Conservation (phyloP, 441 rosid species). For the Metrosideros polymorpha region DNA sequence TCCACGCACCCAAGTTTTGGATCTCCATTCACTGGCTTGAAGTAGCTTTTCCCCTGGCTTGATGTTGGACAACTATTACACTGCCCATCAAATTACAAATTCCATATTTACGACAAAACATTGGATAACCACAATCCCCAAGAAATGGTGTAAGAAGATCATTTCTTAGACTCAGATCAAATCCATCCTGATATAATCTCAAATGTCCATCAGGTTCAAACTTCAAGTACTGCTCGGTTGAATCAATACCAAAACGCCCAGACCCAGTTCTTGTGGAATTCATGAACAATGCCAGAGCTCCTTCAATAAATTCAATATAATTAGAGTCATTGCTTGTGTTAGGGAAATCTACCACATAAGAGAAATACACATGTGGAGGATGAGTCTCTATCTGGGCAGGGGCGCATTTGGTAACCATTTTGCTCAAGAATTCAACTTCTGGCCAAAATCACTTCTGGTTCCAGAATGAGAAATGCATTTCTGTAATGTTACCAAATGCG, state of each 20-base stretch:
- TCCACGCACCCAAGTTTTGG: neutral
- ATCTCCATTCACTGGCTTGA: neutral
- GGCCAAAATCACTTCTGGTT: too few species aligned
- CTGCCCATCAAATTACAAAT: neutral
- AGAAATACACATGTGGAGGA: neutral
- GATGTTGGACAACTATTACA: neutral
- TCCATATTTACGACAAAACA: neutral
- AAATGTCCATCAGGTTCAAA: neutral
- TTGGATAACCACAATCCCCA: neutral
- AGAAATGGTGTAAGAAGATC: neutral
- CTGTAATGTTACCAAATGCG: too few species aligned
- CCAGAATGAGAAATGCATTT: too few species aligned
- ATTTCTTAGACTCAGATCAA: neutral
- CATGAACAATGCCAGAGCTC: neutral
- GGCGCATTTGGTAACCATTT: too few species aligned
- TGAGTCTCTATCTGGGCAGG: neutral
- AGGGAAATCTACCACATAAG: neutral
- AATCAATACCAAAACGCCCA: neutral
- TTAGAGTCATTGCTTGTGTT: neutral
- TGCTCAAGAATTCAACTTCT: too few species aligned
- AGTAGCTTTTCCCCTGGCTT: neutral
- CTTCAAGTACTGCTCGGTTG: neutral
- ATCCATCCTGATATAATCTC: neutral
- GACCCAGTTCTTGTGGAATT: neutral
- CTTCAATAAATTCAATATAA: neutral